Evolutionary conservation across 192 early-diverging fungal species (phyloP).

Genomic region (Backusella parvicylindrica): DNA sequence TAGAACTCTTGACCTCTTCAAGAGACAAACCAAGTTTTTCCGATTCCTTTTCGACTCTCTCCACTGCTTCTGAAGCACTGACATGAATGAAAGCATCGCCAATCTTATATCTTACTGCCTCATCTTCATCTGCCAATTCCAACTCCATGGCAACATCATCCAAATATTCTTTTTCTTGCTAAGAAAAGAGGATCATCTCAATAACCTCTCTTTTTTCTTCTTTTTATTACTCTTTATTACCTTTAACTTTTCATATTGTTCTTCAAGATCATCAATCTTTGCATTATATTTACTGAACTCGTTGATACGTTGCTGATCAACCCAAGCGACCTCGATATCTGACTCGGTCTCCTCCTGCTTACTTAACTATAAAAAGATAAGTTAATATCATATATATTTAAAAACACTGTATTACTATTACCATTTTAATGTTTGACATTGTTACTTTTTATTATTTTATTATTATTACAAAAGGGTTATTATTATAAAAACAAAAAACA

Average conservation of each 20-base stretch:
- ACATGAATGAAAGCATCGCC: slow-evolving; percentile 87
- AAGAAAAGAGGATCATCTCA: background rate
- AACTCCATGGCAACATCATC: slow-evolving; percentile 92
- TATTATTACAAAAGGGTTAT: background rate
- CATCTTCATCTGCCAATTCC: slow-evolving; percentile 91
- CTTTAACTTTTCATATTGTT: slow-evolving; percentile 77
- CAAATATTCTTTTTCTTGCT: slow-evolving; percentile 84
- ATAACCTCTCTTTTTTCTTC: background rate
- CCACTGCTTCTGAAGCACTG: slow-evolving; percentile 67
- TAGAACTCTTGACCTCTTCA: slow-evolving; percentile 58
- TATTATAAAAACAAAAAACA: background rate
- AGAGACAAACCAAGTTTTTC: slow-evolving; percentile 56
- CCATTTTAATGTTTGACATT: slow-evolving; percentile 32
- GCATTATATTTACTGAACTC: slow-evolving; percentile 84
- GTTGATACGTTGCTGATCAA: slow-evolving; percentile 97
- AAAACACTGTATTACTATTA: too few species aligned
- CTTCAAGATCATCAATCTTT: slow-evolving; percentile 73
- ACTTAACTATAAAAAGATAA: slow-evolving; percentile 15
- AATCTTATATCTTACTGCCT: slow-evolving; percentile 78
- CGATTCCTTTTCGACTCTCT: slow-evolving; percentile 66
- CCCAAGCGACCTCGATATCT: slow-evolving; percentile 93
- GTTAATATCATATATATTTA: background rate
- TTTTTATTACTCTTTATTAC: slow-evolving; percentile 31
- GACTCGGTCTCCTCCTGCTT: slow-evolving; percentile 76
- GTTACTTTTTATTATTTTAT: background rate